Evolutionary conservation across 2,329 filamentous ascomycete genomes (phyloP), one percentile per base, ranked within the genome.

Genomic region (Curvularia eragrostidis): DNA sequence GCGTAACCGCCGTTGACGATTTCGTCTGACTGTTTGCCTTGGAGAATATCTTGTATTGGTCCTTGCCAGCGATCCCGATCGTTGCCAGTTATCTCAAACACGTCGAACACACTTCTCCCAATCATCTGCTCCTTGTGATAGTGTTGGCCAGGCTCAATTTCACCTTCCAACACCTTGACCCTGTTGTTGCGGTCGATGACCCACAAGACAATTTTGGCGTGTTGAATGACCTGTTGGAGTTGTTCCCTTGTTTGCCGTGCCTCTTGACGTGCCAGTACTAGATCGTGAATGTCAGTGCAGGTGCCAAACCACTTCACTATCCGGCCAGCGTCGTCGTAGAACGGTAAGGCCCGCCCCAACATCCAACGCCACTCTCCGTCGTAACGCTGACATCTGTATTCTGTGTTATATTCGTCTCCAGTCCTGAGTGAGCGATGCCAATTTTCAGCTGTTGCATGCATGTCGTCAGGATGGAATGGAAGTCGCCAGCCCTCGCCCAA

Each of bases 241-340:
- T 92, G 89, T 66, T 89, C 85, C n/a, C 87, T 83, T 18, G 85
- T 89, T 56, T 86, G 83, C 59, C 86, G 87, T 15, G 88, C 88
- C 48, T 83, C 83, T 59, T 89, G 81, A 58, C 89, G 87, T 13
- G 88, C 84, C 68, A 90, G 83, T 3, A 93, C 88, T 42, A 87
- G 82, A 60, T 93, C 89, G 68, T 93, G 88, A 18, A 93, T 89
- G 62, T 94, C 90, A 12, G 90, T 93, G 67, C 88, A 92, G 1
- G 89, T 92, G 15, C 89, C 91, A 66, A 91, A 91, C 90, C 90
- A 93, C 70, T 90, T 91, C 57, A 91, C 82, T 48, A 93, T 91
- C 47, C 83, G 79, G 1, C 89, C 89, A 0, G 85, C 85, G 43
- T 88, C 83, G 58, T 91, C 86, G 38, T 82, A 82, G 66, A 92